Evolutionary conservation across 164 flowering plant genomes (phyloP), one percentile per base, ranked within the genome.

Genomic region (Dillenia suffruticosa): DNA sequence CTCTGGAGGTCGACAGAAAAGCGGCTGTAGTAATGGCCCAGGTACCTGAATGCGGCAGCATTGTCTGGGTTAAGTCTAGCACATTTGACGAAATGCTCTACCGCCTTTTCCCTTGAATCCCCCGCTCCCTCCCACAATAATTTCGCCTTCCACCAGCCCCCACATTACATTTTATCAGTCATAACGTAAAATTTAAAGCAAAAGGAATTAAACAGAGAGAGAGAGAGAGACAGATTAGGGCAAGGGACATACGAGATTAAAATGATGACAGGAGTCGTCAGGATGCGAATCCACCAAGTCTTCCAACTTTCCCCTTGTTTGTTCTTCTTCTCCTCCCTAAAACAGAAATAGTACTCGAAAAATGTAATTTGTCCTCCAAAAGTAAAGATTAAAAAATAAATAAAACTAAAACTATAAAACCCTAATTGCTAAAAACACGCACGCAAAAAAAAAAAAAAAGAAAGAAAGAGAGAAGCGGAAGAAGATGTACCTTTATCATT

Each of bases 11-110:
- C 92, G 8, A 59, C 46, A 0, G 74, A 69, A 24, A 70, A 64
- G 12, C 22, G 62, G n/a, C 77, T 59, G 68, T 90, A 94, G 66
- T 81, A 90, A 69, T 83, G 81, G 7, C 97, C 98, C 63, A 94
- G 58, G 59, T 77, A 86, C 17, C 79, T 82, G 72, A 94, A 94
- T 1, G 96, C 81, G 16, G 64, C 69, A 9, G 78, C 89, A 68
- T 89, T 84, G 19, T 75, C 74, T 3, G 97, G 96, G 72, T 90
- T 82, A 47, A 89, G 74, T 67, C 83, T 94, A 0, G 88, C 96
- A 1, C 91, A 77, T 15, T 66, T 60, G 46, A 90, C 70, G 13
- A 90, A 90, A 72, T 86, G 93, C 72, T 89, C 96, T 0, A 84
- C 92, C 7, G 98, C 94, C 70, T 72, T 78, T 12, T 77, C 90